These are phyloP conservation scores for Magnaporthiopsis rhizophila DNA, from an alignment of 2,329 filamentous ascomycete species.

Conservation along the genomic window DNA sequence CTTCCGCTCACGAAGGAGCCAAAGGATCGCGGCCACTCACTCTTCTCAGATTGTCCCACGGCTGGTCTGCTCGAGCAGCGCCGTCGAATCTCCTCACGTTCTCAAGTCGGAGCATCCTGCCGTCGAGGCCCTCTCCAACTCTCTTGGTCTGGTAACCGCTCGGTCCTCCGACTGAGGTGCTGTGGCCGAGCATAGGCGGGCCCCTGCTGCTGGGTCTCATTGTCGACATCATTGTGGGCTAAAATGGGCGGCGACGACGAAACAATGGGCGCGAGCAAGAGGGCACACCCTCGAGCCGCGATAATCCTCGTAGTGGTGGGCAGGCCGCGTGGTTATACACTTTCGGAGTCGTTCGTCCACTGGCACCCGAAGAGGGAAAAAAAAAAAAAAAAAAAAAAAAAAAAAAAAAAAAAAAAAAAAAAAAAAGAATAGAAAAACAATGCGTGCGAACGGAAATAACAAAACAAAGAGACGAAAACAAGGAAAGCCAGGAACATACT, in stretches of 20 bases:
- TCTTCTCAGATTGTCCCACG: constrained; percentile 40
- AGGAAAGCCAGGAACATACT: too few relatives aligned
- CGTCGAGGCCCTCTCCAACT: constrained; percentile 18
- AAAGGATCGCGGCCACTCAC: constrained; percentile 25
- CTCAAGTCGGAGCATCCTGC: constrained; percentile 8
- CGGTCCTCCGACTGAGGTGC: constrained; percentile 11
- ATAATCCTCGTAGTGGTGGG: not conserved
- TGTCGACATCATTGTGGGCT: not conserved
- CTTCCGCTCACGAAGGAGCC: not conserved
- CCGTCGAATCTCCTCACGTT: constrained; percentile 43
- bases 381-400: not conserved
- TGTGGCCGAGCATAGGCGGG: constrained; percentile 13
- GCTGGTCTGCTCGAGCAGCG: constrained; percentile 30
- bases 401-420: too few relatives aligned
- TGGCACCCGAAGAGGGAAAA: not conserved
- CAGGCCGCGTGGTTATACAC: not conserved
- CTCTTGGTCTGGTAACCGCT: constrained; percentile 9
- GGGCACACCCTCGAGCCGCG: not conserved
- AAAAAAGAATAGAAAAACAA: too few relatives aligned
- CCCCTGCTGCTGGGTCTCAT: constrained; percentile 9
- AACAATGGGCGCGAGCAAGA: not conserved
- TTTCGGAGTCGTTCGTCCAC: not conserved
- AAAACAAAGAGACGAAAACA: too few relatives aligned
- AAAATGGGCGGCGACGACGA: not conserved
- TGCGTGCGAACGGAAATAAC: too few relatives aligned